These are phyloP conservation scores for Phlyctochytrium planicorne DNA, from an alignment of 192 early-diverging fungal species.

Conservation along the genomic window DNA sequence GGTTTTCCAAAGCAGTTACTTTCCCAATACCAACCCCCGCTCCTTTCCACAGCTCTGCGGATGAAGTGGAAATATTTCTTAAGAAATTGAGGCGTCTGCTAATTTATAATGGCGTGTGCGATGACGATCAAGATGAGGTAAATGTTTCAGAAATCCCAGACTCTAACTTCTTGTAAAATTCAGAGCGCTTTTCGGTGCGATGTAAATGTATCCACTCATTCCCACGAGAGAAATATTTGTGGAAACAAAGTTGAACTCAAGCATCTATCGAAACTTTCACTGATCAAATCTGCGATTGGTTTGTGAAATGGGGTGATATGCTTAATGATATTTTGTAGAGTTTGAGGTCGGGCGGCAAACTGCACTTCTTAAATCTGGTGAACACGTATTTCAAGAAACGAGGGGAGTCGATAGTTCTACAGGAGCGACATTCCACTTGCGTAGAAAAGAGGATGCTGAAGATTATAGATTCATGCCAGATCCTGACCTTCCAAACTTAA, in stretches of 20 bases:
- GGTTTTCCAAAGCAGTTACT: slow-evolving; percentile 18
- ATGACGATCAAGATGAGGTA: slow-evolving; percentile 85
- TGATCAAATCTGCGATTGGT: slow-evolving; percentile 41
- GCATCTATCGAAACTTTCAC: slow-evolving; percentile 39
- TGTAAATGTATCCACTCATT: slow-evolving; percentile 83
- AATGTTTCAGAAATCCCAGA: too few species aligned
- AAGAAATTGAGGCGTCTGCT: slow-evolving; percentile 77
- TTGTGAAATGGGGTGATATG: neutral
- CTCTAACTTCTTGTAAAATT: neutral
- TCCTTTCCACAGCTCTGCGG: slow-evolving; percentile 45
- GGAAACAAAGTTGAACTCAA: slow-evolving; percentile 39
- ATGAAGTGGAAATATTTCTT: slow-evolving; percentile 72
- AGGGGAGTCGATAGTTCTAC: slow-evolving; percentile 70
- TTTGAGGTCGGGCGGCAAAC: slow-evolving; percentile 83
- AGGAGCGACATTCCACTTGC: slow-evolving; percentile 62
- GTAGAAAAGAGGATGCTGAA: slow-evolving; percentile 80
- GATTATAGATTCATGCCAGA: slow-evolving; percentile 93
- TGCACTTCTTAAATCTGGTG: slow-evolving; percentile 51
- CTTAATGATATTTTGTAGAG: slow-evolving; percentile 37
- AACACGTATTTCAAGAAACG: slow-evolving; percentile 68
- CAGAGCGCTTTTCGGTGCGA: slow-evolving; percentile 87
- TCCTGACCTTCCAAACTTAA: slow-evolving; percentile 63
- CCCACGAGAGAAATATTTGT: slow-evolving; percentile 1
- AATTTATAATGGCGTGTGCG: slow-evolving; percentile 66
- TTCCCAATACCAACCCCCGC: slow-evolving; percentile 4